These are phyloP conservation scores for Fusarium robinianum DNA, from an alignment of 2,329 filamentous ascomycete species.

Conservation along the genomic window DNA sequence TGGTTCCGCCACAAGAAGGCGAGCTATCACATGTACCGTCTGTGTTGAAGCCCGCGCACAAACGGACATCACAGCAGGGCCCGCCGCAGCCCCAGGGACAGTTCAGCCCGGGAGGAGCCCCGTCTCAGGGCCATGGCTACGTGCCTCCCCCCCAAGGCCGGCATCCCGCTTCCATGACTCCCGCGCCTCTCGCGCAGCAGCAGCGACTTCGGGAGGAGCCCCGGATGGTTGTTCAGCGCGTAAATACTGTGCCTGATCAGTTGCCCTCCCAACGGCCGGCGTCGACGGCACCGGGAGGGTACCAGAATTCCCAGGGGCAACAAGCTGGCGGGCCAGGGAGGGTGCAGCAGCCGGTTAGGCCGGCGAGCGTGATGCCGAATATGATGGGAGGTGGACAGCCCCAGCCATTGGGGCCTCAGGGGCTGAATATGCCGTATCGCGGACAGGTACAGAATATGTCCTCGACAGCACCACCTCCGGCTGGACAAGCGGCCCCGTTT, in stretches of 20 bases:
- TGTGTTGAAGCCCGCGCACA: conserved; percentile 33
- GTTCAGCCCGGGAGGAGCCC: conserved; percentile 1
- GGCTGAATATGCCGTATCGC: conserved; percentile 18
- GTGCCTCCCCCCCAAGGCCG: conserved; percentile 30
- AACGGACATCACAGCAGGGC: conserved; percentile 16
- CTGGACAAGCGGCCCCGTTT: conserved; percentile 23
- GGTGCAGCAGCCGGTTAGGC: conserved; percentile 20
- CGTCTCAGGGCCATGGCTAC: conserved; percentile 22
- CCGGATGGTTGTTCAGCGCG: conserved; percentile 24
- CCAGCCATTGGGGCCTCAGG: conserved; percentile 4
- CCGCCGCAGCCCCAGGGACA: conserved; percentile 14
- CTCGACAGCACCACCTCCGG: conserved; percentile 24
- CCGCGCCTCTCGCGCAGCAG: conserved; percentile 25
- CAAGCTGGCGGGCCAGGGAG: conserved; percentile 1
- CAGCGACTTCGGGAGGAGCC: conserved; percentile 27
- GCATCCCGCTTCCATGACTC: conserved; percentile 35
- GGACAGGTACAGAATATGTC: conserved; percentile 20
- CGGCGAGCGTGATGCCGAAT: conserved; percentile 29
- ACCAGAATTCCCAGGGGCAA: conserved; percentile 4
- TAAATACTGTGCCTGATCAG: conserved; percentile 32
- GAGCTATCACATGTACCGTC: conserved; percentile 28
- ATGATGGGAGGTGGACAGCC: conserved; percentile 23
- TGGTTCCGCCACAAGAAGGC: conserved; percentile 9
- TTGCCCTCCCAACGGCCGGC: conserved; percentile 26
- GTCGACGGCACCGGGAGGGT: conserved; percentile 13